Evolutionary conservation across 2,329 filamentous ascomycete genomes (phyloP), one percentile per base, ranked within the genome.

Genomic region (Beauveria australis): DNA sequence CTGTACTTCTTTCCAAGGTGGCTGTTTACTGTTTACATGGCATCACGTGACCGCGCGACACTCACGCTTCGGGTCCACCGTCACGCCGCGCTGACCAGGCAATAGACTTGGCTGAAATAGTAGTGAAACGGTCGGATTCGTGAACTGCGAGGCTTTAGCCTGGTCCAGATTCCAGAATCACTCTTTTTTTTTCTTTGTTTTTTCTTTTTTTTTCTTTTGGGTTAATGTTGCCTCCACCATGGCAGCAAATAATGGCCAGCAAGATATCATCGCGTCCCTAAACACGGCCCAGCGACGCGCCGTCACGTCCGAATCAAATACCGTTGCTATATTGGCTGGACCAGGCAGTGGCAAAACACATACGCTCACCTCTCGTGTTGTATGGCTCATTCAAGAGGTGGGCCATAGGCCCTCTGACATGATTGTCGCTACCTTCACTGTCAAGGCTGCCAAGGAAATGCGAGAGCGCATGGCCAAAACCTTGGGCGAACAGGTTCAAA

Each of bases 381-480:
- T 92, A 67, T 95, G 93, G 80, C 84, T 97, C 33, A 82, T 97
- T 59, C 83, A 87, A 55, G 80, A 89, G 67, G 77, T 84, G 66
- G 84, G 87, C 47, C 84, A 91, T 67, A 82, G 85, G 61, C 93
- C 93, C 68, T 86, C 89, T 76, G 91, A 97, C 75, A 86, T 97
- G 68, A 87, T 99, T 62, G 93, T 97, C 62, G 94, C 93, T 63
- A 97, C 93, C 0, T 99, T 99, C 71, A 99, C 94, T 2, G 92
- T 96, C 72, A 97, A 97, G 73, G 92, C 94, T 1, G 91, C 92
- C 19, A 84, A 79, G 19, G 93, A 97, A 76, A 99, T 99, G 93
- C 91, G 92, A 68, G 86, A 91, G 69, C 85, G 93, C 8, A 90
- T 97, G 61, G 85, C 87, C 0, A 87, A 82, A 62, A 81, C 90